These are phyloP conservation scores for Xylariales sp. DNA, from an alignment of 2,329 filamentous ascomycete species.

Conservation along the genomic window DNA sequence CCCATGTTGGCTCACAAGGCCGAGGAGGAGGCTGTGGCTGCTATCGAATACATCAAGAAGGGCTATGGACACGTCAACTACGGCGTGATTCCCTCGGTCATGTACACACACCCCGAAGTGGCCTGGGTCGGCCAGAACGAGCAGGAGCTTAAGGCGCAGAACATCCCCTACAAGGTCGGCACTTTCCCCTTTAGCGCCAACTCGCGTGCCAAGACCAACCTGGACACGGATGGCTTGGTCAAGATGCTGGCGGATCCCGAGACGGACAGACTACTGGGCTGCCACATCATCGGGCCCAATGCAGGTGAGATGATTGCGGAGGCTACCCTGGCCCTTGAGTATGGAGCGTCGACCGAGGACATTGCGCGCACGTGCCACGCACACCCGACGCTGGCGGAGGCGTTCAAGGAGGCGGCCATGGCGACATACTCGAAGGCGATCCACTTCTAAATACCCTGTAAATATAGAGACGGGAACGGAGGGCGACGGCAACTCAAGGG, in stretches of 20 bases:
- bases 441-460: slow-evolving; percentile 75
- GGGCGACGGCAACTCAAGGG: slow-evolving; percentile 32
- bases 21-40: slow-evolving; percentile 96
- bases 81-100: slow-evolving; percentile 95
- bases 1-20: slow-evolving; percentile 99
- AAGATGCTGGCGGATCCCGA: slow-evolving; percentile 97
- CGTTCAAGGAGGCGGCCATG: slow-evolving; percentile 99
- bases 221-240: slow-evolving; percentile 94
- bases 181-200: slow-evolving; percentile 98
- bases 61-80: slow-evolving; percentile 99
- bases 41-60: slow-evolving; percentile 97
- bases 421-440: slow-evolving; percentile 95
- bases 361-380: slow-evolving; percentile 95
- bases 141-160: slow-evolving; percentile 90
- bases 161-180: slow-evolving; percentile 91
- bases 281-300: slow-evolving; percentile 96
- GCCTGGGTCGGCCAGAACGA: slow-evolving; percentile 99
- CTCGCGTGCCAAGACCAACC: slow-evolving; percentile 98
- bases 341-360: slow-evolving; percentile 94
- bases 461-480: slow-evolving; percentile 44
- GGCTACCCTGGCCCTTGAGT: slow-evolving; percentile 93
- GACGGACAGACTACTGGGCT: slow-evolving; percentile 93
- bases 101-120: slow-evolving; percentile 99
- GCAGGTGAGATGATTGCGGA: slow-evolving; percentile 99
- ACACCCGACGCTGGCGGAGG: slow-evolving; percentile 94